These are phyloP conservation scores for Bromus sterilis DNA, from an alignment of 176 grass and related monocot species.

Conservation along the genomic window DNA sequence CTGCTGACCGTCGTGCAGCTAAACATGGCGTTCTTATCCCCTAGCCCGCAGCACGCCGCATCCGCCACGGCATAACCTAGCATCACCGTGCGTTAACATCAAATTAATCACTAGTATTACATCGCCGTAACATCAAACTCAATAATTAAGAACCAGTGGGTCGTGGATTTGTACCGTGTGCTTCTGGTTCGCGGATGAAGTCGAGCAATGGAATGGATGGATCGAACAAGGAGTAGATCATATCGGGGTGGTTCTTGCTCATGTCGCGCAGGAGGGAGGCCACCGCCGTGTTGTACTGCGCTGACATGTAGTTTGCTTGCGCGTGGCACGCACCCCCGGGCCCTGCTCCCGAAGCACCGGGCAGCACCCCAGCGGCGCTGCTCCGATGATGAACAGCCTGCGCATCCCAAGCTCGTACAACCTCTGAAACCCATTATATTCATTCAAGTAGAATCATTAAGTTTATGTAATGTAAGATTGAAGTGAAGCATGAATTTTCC, in stretches of 20 bases:
- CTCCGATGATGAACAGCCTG: conserved; percentile 40
- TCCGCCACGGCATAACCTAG: conserved; percentile 44
- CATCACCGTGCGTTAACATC: neutral
- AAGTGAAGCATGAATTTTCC: neutral
- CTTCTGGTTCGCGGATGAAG: conserved; percentile 38
- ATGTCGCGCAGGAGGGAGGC: conserved; percentile 29
- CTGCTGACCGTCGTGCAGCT: conserved; percentile 20
- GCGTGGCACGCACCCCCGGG: conserved; percentile 45
- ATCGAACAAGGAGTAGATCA: conserved; percentile 58
- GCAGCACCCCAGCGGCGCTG: conserved; percentile 46
- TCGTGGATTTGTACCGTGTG: conserved; percentile 23
- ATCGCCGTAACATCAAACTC: too few species aligned
- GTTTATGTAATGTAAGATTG: neutral
- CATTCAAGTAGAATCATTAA: neutral
- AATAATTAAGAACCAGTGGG: too few species aligned
- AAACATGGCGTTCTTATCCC: conserved; percentile 33
- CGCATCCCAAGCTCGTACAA: conserved; percentile 57
- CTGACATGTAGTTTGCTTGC: conserved; percentile 41
- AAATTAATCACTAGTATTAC: neutral
- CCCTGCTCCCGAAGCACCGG: conserved; percentile 40
- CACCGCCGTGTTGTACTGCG: conserved; percentile 34
- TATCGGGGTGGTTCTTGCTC: neutral
- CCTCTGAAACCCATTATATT: conserved; percentile 21
- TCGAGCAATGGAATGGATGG: neutral
- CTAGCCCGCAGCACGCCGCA: conserved; percentile 54